Evolutionary conservation across 2,329 filamentous ascomycete genomes (phyloP), one percentile per base, ranked within the genome.

Genomic region (Aspergillus aculeatinus): DNA sequence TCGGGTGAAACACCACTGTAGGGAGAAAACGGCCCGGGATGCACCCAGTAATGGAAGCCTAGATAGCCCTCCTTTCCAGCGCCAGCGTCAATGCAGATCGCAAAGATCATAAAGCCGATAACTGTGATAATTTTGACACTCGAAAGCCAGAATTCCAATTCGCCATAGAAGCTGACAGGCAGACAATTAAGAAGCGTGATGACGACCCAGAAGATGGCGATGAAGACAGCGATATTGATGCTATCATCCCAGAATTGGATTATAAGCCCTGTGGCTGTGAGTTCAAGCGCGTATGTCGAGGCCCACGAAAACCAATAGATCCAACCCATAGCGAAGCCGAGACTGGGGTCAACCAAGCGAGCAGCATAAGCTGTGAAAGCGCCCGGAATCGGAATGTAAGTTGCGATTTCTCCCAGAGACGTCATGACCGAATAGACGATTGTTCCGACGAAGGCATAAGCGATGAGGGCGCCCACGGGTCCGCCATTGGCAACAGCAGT

Each of bases 281-380:
- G 80, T 70, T 93, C 89, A 9, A 92, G 82, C 0, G 89, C 88
- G 66, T 85, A 90, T 0, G 89, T 91, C 59, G 88, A 85, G 25
- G 86, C 82, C 88, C 88, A 93, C 51, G 84, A 87, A 70, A 92
- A 92, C 87, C 88, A 93, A 76, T 93, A 93, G 61, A 91, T 87
- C 89, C 89, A 93, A 21, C 90, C 90, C 83, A 92, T 89, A 21
- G 89, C 83, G 68, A 92, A 92, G 7, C 89, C 89, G 51, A 92
- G 79, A 58, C 87, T 87, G 11, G 85, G 87, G 69, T 90, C 87
- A 60, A 92, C 83, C 68, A 94, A 91, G 19, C 90, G 88, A 44
- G 86, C 83, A 23, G 90, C 89, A 68, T 92, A 94, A 48, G 87
- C 83, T 31, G 89, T 90, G 72, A 93, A 93, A 47, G 89, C 88